These are phyloP conservation scores for Entoloma clypeatum DNA, from an alignment of 1,284 basidiomycete species.

Conservation along the genomic window DNA sequence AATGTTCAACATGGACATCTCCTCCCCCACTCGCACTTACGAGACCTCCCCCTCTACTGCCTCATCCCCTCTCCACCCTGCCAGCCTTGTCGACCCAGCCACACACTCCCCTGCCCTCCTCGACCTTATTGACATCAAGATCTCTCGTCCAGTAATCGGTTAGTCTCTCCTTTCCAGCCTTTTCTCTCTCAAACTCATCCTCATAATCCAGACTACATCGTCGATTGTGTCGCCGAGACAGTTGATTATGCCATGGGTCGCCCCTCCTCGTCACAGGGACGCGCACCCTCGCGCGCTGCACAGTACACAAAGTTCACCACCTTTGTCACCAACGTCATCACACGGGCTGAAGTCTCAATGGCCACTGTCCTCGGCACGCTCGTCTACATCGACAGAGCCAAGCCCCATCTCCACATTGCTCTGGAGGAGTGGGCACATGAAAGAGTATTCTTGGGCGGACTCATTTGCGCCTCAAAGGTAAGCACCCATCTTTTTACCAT, in stretches of 20 bases:
- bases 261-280: slow-evolving; percentile 48
- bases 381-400: slow-evolving; percentile 68
- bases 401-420: slow-evolving; percentile 69
- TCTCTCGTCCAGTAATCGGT: slow-evolving; percentile 60
- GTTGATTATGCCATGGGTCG: slow-evolving; percentile 70
- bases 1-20: slow-evolving; percentile 18
- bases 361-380: slow-evolving; percentile 61
- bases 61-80: slow-evolving; percentile 49
- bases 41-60: slow-evolving; percentile 20
- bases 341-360: slow-evolving; percentile 63
- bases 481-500: slow-evolving; percentile 21
- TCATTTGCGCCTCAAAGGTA: slow-evolving; percentile 73
- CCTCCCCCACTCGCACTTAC: slow-evolving; percentile 18
- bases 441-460: slow-evolving; percentile 68
- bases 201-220: slow-evolving; percentile 60
- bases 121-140: slow-evolving; percentile 58
- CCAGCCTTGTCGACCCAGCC: slow-evolving; percentile 58
- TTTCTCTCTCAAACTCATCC: slow-evolving; percentile 12
- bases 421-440: slow-evolving; percentile 77
- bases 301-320: slow-evolving; percentile 53
- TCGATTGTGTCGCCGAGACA: slow-evolving; percentile 62
- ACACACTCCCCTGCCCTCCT: slow-evolving; percentile 59
- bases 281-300: slow-evolving; percentile 41
- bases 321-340: slow-evolving; percentile 62
- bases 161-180: slow-evolving; percentile 24